A percentile compares a stretch with the other conserved stretches of the same genome.
These are phyloP conservation scores for Phanerochaete sordida DNA, from an alignment of 768 basidiomycete genomes.

Conservation along the genomic window DNA sequence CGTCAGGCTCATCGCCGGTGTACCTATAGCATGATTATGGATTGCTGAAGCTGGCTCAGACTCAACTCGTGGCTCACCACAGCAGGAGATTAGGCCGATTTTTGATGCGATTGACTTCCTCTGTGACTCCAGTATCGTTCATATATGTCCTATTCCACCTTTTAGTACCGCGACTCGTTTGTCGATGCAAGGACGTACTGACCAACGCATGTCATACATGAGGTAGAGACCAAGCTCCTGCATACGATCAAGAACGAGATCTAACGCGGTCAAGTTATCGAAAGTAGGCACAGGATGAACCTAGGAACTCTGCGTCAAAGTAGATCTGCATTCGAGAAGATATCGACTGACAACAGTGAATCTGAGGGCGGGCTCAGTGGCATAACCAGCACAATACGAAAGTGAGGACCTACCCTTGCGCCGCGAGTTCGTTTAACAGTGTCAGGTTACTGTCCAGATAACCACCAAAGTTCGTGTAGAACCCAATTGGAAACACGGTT, in stretches of 20 bases:
- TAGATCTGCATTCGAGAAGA: neutral
- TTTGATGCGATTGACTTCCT: constrained; percentile 69
- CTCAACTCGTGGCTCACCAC: constrained; percentile 32
- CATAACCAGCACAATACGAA: neutral
- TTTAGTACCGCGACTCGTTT: no score
- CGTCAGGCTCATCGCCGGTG: constrained; percentile 73
- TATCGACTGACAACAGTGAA: constrained; percentile 33
- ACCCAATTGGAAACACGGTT: constrained; percentile 65
- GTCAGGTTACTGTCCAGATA: constrained; percentile 52
- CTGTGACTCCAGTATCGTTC: constrained; percentile 57
- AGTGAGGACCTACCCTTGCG: constrained; percentile 42
- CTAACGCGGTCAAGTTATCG: constrained; percentile 53
- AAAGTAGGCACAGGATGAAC: constrained; percentile 73
- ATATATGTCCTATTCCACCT: constrained; percentile 57
- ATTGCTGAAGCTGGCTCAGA: neutral
- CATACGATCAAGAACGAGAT: constrained; percentile 63
- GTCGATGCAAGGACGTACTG: no score
- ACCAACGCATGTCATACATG: constrained; percentile 82
- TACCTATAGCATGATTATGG: constrained; percentile 31
- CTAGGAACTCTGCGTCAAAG: constrained; percentile 23
- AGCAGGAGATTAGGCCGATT: constrained; percentile 63
- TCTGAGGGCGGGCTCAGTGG: constrained; percentile 28
- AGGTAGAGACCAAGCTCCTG: constrained; percentile 66
- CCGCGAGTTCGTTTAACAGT: constrained; percentile 51
- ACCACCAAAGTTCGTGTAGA: constrained; percentile 59